Evolutionary conservation across 805 yeast genomes (phyloP).

Genomic region (Cyberlindnera bimundalis): DNA sequence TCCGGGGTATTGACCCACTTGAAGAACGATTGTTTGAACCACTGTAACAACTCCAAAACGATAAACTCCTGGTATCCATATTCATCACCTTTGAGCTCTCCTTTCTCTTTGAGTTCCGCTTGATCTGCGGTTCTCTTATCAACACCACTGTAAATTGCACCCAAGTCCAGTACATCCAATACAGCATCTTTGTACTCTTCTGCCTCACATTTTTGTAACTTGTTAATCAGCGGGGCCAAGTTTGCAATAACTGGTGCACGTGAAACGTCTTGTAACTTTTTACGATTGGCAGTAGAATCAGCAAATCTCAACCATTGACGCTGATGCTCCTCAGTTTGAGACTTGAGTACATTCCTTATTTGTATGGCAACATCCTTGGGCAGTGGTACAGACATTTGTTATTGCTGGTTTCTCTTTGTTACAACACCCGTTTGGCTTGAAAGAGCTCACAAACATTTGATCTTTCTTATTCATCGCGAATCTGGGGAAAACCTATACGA

Average conservation of each 20-base stretch:
- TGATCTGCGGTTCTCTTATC: conserved; percentile 42
- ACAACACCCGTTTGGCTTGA: background rate
- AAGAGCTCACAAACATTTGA: too few relatives aligned
- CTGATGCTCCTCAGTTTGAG: background rate
- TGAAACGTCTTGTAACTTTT: background rate
- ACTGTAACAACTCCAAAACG: conserved; percentile 53
- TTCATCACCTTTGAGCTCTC: conserved; percentile 7
- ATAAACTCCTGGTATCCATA: conserved; percentile 53
- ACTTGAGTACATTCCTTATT: background rate
- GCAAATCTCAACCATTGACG: background rate
- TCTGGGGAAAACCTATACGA: background rate
- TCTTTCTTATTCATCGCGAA: background rate
- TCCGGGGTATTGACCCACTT: conserved; percentile 75
- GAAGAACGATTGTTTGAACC: conserved; percentile 80
- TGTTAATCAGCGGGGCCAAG: background rate
- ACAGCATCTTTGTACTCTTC: conserved; percentile 36
- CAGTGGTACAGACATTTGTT: background rate
- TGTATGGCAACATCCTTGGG: background rate
- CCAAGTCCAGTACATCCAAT: conserved; percentile 60
- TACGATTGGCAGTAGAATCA: background rate
- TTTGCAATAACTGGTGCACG: background rate
- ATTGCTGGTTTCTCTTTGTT: background rate
- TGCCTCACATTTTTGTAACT: conserved; percentile 2
- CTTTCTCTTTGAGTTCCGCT: conserved; percentile 21
- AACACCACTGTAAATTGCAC: conserved; percentile 53